Conservation (phyloP, 2,329 filamentous ascomycete genomes). For the Sclerotinia trifoliorum region DNA sequence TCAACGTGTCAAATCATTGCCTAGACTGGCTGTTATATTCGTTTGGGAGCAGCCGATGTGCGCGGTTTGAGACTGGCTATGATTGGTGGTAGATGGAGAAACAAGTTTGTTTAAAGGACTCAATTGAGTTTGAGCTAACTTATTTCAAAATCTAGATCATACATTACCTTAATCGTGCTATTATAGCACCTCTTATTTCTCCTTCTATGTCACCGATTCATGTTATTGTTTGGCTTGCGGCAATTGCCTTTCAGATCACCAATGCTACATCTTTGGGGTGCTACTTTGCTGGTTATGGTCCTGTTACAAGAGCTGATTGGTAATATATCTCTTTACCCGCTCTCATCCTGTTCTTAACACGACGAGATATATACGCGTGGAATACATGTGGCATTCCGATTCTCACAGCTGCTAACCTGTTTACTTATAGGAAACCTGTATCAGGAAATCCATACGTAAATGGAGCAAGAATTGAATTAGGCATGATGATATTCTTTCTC, state of each 20-base stretch:
- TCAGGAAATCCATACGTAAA: constrained; percentile 40
- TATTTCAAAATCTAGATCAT: constrained; percentile 52
- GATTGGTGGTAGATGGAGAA: background rate
- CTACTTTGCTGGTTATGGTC: constrained; percentile 81
- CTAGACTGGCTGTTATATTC: background rate
- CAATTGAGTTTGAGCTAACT: constrained; percentile 14
- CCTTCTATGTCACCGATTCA: constrained; percentile 94
- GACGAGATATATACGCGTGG: background rate
- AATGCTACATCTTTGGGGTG: constrained; percentile 77
- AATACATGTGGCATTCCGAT: background rate
- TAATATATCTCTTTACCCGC: constrained; percentile 29
- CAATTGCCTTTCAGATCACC: constrained; percentile 70
- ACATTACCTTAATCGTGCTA: constrained; percentile 88
- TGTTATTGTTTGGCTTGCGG: constrained; percentile 61
- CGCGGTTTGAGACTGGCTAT: background rate
- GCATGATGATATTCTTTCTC: constrained; percentile 72
- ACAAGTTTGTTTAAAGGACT: background rate
- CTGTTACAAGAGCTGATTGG: constrained; percentile 57
- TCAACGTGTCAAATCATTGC: background rate
- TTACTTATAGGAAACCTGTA: constrained; percentile 8
- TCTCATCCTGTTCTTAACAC: background rate
- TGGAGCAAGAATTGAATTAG: constrained; percentile 52
- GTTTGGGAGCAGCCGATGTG: background rate
- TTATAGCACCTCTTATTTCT: constrained; percentile 78
- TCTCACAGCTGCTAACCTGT: background rate